phyloP scores from a whole-genome alignment of 352 stramenopile species.

The Phytophthora fragariae region DNA sequence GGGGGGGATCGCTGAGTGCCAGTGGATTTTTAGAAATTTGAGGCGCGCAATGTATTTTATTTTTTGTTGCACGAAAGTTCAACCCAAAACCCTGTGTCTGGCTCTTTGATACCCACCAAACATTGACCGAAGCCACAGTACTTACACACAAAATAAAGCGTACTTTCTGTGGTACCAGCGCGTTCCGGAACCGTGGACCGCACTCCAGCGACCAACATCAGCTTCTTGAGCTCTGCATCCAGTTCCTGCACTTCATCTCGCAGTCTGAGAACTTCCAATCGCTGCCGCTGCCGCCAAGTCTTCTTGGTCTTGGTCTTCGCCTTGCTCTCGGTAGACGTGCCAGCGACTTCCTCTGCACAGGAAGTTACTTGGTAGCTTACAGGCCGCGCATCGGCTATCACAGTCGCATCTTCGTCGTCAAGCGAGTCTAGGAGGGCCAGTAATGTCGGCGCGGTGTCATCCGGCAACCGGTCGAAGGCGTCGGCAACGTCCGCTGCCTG shows the following conservation, averaged over 20 bases:
- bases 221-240: conserved; percentile 24
- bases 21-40: too few species aligned
- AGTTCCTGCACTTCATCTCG: conserved; percentile 27
- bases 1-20: too few species aligned
- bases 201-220: conserved; percentile 27
- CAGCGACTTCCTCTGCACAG: neutral
- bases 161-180: too few species aligned
- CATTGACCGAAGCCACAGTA: too few species aligned
- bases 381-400: neutral
- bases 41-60: too few species aligned
- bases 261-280: conserved; percentile 24
- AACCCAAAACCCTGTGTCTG: too few species aligned
- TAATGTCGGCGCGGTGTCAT: conserved; percentile 9
- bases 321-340: neutral
- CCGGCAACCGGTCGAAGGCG: conserved; percentile 18
- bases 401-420: neutral
- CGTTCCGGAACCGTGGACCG: too few species aligned
- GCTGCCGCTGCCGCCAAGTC: conserved; percentile 27
- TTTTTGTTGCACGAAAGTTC: too few species aligned
- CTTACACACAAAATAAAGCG: too few species aligned
- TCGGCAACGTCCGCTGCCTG: neutral
- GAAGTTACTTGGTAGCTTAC: neutral
- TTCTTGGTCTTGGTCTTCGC: conserved; percentile 25
- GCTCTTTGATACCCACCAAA: too few species aligned
- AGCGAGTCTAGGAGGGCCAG: conserved; percentile 20